Evolutionary conservation across 345 rosid species (phyloP).

Genomic region (Hibiscus tridactylites): DNA sequence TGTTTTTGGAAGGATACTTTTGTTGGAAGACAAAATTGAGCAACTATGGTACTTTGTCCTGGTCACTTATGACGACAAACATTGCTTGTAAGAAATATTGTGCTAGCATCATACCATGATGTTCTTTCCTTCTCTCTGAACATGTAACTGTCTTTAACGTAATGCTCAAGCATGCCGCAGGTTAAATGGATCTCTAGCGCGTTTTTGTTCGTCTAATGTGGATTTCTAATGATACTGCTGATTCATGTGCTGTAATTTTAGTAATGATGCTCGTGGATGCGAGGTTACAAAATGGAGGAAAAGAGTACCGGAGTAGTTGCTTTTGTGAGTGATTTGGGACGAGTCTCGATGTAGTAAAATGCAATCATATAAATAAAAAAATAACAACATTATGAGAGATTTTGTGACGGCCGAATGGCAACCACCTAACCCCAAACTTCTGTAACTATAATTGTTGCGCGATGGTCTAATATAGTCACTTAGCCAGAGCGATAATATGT

Average conservation of each 20-base stretch:
- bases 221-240: background rate
- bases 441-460: background rate
- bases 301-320: background rate
- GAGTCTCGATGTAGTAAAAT: background rate
- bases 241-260: background rate
- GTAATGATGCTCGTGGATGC: background rate
- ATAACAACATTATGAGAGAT: background rate
- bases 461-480: background rate
- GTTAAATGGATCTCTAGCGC: background rate
- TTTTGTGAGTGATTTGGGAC: background rate
- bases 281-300: background rate
- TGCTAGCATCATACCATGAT: background rate
- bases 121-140: background rate
- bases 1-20: background rate
- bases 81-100: background rate
- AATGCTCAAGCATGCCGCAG: background rate
- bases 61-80: background rate
- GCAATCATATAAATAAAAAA: background rate
- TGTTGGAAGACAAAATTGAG: conserved; percentile 18
- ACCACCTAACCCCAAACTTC: background rate
- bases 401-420: background rate
- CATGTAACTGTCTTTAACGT: background rate
- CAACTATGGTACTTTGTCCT: conserved; percentile 19
- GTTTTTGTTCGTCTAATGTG: background rate
- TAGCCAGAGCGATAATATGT: background rate